Base-by-base conservation (phyloP, 2,329 filamentous ascomycete species). In the Pseudocercospora cruenta region DNA sequence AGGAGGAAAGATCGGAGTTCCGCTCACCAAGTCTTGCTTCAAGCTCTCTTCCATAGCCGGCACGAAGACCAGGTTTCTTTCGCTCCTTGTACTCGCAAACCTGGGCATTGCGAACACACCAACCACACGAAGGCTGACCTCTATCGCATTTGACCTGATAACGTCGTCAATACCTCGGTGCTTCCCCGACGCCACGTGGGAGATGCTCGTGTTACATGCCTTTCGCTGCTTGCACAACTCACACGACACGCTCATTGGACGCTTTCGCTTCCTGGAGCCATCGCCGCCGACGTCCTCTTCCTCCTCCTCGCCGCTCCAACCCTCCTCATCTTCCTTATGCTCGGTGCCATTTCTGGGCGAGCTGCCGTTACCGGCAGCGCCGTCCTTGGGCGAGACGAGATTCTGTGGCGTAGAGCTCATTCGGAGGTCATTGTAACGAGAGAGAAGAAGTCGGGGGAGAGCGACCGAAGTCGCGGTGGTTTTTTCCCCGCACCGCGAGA, bases 211-310 rank as follows among this genome's bases (percentile, higher is more conserved):
- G 51, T 51, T 26, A 69, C 67, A 80, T 60, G 92, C 91, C 84
- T 94, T 94, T 81, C 91, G 84, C 78, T 91, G 88, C 79, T 94
- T 93, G 82, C 91, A 93, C 60, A 91, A 84, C 80, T 94, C 91
- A 75, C 91, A 87, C 73, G 82, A 85, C 36, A 86, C 85, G 58
- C 72, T 70, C 68, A 72, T 71, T 58, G 73, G 74, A 31, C 84
- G 78, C 75, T 58, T 58, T 26, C 55, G 55, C 75, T 85, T 85
- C 58, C 79, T 77, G 39, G 71, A 75, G 63, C 71, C 73, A 65
- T 77, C 76, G 58, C n/a, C 36, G n/a, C 73, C 75, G n/a, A 72
- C 75, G 19, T 75, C 78, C 16, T 74, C 77, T 26, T 76, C 76
- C 73, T 77, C 76, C 8, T 75, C 77, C n/a, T 77, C 79, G 51